These are phyloP conservation scores for Phalaenopsis aphrodite DNA, from an alignment of 106 monocot genomes.

Conservation along the genomic window DNA sequence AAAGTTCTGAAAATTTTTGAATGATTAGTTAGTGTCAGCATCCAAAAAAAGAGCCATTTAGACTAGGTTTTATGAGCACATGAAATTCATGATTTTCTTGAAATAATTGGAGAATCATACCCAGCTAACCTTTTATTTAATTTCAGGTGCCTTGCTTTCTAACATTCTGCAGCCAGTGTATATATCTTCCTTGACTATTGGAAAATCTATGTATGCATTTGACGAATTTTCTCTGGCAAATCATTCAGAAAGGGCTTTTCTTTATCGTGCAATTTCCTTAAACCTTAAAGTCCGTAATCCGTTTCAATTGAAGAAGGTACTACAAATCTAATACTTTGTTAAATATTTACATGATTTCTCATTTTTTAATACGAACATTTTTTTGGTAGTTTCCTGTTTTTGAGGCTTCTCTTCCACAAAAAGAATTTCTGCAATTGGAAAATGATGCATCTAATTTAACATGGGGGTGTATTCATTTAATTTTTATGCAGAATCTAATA, in stretches of 20 bases:
- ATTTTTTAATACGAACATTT: not conserved
- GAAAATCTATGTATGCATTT: constrained; percentile 24
- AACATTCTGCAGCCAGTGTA: constrained; percentile 65
- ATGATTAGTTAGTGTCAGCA: not conserved
- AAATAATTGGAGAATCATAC: not conserved
- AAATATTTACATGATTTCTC: not conserved
- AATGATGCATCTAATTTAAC: constrained; percentile 43
- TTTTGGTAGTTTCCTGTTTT: constrained; percentile 35
- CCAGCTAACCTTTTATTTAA: too few species aligned
- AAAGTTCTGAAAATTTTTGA: too few species aligned
- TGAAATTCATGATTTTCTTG: not conserved
- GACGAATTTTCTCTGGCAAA: constrained; percentile 17
- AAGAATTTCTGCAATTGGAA: constrained; percentile 46
- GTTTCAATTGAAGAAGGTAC: constrained; percentile 55
- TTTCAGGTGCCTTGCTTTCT: constrained; percentile 78
- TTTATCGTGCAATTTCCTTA: constrained; percentile 30
- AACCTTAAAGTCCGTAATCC: constrained; percentile 17
- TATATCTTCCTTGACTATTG: constrained; percentile 66
- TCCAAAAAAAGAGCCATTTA: too few species aligned
- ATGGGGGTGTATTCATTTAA: constrained; percentile 55
- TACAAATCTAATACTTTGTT: not conserved
- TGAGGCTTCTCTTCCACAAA: constrained; percentile 46
- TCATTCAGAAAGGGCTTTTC: constrained; percentile 39
- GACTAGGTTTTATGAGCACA: not conserved
- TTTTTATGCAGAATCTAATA: not conserved